Evolutionary conservation across 1,284 basidiomycete species (phyloP), one percentile per base, ranked within the genome.

Genomic region (Thelephora terrestris): DNA sequence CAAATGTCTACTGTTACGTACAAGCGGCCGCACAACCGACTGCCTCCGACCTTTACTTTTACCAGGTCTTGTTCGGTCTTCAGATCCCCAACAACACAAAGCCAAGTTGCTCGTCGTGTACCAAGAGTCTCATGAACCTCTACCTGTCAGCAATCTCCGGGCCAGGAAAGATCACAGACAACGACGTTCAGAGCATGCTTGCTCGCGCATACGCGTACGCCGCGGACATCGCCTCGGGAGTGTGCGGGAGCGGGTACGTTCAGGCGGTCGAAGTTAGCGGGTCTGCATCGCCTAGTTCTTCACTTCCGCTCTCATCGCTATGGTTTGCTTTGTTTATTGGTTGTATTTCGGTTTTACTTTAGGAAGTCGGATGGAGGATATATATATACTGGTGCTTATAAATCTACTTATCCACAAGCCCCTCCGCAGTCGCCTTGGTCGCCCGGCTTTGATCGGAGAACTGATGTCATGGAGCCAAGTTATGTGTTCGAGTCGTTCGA

Each of bases 1-100:
- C 75, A 27, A 71, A 78, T 54, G 64, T 75, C 1, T 89, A 86
- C 64, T 89, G 85, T 65, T 88, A 78, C 64, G 48, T 86, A 48
- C 70, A 77, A 51, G 84, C 85, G 24, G 73, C 75, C 12, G 6
- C 67, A 62, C 50, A 46, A 51, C 27, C 68, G 4, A 74, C 75
- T 51, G 74, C 81, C 0, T 70, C 76, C 7, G 82, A 84, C 59
- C 60, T 79, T 14, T 86, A 79, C 65, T 75, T 78, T 58, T 89
- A 85, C 66, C 61, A 69, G 37, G 67, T 88, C 5, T 78, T 80
- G 1, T 70, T 80, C 7, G 81, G 80, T 9, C 63, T 67, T 16
- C 49, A 55, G 9, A 64, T 85, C 2, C 78, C 79, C 7, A 64
- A 68, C 48, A 61, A 61, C 18, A 69, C 74, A 14, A 60, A 55